Percentiles rank a stretch among this genome's conserved stretches.
These are phyloP conservation scores for Panicum virgatum DNA, from an alignment of 202 grass and related monocot genomes.

Conservation along the genomic window DNA sequence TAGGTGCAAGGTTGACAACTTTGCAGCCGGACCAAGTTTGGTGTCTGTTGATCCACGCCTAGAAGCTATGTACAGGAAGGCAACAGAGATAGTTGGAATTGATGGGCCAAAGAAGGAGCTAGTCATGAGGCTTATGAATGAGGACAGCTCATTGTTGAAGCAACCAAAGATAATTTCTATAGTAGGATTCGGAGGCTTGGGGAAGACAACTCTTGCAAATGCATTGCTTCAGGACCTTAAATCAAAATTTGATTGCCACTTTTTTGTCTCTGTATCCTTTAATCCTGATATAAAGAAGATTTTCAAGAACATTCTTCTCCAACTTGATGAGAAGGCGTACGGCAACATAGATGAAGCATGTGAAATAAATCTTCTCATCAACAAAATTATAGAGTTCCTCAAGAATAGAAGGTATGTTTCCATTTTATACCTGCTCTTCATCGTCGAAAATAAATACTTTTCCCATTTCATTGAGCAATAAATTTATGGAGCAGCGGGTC, in stretches of 20 bases:
- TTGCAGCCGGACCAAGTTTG: too few species aligned
- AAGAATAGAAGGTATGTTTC: not conserved
- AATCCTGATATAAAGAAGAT: not conserved
- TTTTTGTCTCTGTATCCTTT: not conserved
- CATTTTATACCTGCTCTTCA: not conserved
- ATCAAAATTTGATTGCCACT: not conserved
- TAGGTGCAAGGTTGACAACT: not conserved
- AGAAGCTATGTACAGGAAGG: not conserved
- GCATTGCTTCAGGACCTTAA: not conserved
- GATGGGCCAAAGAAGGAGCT: not conserved
- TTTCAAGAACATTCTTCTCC: not conserved
- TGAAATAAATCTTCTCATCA: not conserved
- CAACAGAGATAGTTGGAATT: not conserved
- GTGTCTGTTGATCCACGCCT: not conserved
- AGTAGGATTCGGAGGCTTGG: not conserved
- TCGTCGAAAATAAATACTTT: not conserved
- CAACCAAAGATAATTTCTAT: not conserved
- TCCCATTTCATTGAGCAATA: not conserved
- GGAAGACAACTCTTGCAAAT: too few species aligned
- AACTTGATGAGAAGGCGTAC: not conserved
- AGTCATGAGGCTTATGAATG: not conserved
- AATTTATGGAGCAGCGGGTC: too few species aligned
- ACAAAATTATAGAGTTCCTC: not conserved
- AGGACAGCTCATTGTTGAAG: too few species aligned
- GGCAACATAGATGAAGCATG: not conserved